These are phyloP conservation scores for Amphicarpaea edgeworthii DNA, from an alignment of 306 rosid species.

Conservation along the genomic window DNA sequence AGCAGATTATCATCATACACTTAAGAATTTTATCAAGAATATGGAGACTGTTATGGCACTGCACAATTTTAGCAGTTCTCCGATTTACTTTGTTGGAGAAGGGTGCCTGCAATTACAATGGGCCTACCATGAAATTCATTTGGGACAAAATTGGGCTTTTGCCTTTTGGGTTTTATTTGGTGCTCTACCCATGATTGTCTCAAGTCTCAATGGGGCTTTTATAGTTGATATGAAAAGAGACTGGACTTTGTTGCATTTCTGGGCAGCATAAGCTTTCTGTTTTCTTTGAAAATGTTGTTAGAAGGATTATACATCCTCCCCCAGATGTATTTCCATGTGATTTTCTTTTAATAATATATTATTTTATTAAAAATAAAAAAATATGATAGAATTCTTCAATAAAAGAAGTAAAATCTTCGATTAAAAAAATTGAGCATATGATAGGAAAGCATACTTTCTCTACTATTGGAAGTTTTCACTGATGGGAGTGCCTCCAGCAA, in stretches of 20 bases:
- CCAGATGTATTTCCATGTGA: not conserved
- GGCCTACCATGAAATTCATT: no score
- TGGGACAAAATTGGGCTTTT: constrained; percentile 1
- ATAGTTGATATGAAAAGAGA: not conserved
- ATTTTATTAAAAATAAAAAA: not conserved
- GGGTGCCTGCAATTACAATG: no score
- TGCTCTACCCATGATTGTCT: not conserved
- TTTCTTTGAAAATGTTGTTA: not conserved
- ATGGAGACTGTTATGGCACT: not conserved
- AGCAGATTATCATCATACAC: not conserved
- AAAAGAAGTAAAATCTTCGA: not conserved
- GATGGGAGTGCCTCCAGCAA: constrained; percentile 89
- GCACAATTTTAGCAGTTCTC: no score
- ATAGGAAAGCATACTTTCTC: constrained; percentile 61
- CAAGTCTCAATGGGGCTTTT: not conserved
- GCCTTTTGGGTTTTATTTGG: not conserved
- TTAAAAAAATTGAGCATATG: not conserved
- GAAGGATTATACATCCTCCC: not conserved
- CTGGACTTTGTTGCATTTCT: not conserved
- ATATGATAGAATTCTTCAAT: not conserved
- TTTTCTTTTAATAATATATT: not conserved
- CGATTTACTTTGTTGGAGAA: no score
- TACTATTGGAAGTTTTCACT: constrained; percentile 55
- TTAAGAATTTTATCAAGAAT: not conserved
- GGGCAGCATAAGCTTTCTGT: not conserved